Base-by-base conservation (phyloP, 2,329 filamentous ascomycete genomes). In the Myriosclerotinia curreyana region DNA sequence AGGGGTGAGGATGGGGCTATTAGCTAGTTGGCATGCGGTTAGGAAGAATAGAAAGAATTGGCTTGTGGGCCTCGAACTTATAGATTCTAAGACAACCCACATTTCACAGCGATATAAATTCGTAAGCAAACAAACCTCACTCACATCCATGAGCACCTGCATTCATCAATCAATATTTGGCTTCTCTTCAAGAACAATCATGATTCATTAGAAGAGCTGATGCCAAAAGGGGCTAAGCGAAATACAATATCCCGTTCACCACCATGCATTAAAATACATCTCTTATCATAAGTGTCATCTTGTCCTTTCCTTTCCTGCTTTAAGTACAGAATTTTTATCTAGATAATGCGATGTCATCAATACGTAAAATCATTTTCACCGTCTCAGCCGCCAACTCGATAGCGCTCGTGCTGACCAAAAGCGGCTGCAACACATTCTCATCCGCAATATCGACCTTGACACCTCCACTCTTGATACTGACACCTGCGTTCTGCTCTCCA, bases 301-400 rank as follows among this genome's bases (percentile, higher is more conserved):
- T 63, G 40, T 63, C 31, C 22, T 56, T 54, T 38, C 42, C 31
- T 54, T 62, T 62, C 22, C 31, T 38, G 42, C 20, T 49, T 15
- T 62, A 56, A 53, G 56, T 50, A 51, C 22, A 34, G 31, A 40
- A n/a, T 51, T 7, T 68, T 64, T 72, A 72, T 67, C 71, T 69
- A 28, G 65, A 68, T 60, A 73, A 64, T n/a, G 69, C 69, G 65
- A 73, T 73, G 67, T 73, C 71, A 55, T 73, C 71, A 50, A 73
- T 72, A 63, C 70, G 54, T 50, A 66, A 42, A 65, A 69, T 60
- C 34, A 64, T 62, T 34, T 98, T 99, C 72, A 98, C 95, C 66
- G 95, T 99, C 84, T 99, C 95, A 9, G 94, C 93, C 38, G 95
- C 95, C 77, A 99, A 79, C 81, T 99, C 94, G 73, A 99, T 95